Evolutionary conservation across 768 basidiomycete genomes (phyloP).

Genomic region (Astraeus odoratus): DNA sequence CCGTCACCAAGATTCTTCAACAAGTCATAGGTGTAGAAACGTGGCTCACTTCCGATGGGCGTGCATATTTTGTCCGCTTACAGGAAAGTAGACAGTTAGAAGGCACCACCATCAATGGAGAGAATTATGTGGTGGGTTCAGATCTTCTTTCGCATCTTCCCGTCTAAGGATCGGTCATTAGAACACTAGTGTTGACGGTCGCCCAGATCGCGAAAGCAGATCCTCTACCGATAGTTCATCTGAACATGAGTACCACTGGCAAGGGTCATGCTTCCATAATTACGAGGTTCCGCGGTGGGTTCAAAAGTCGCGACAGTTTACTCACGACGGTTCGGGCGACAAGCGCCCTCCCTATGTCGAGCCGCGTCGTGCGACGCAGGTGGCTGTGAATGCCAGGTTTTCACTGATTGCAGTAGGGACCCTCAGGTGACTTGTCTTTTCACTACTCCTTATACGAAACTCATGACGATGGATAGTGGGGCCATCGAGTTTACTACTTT

Average conservation of each 20-base stretch:
- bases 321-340: conserved; percentile 35
- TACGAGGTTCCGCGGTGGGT: conserved; percentile 73
- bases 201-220: conserved; percentile 4
- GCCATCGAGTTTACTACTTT: conserved; percentile 60
- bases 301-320: conserved; percentile 61
- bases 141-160: neutral
- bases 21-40: conserved; percentile 60
- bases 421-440: conserved; percentile 39
- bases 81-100: conserved; percentile 30
- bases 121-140: conserved; percentile 37
- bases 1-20: conserved; percentile 56
- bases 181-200: conserved; percentile 5
- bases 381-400: conserved; percentile 74
- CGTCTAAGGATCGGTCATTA: conserved; percentile 4
- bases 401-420: conserved; percentile 81
- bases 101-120: conserved; percentile 26
- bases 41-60: conserved; percentile 82
- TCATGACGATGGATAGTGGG: conserved; percentile 38
- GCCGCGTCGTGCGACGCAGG: conserved; percentile 54
- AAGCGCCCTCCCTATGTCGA: conserved; percentile 44
- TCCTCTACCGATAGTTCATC: conserved; percentile 7
- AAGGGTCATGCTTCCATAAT: conserved; percentile 74
- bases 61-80: conserved; percentile 72
- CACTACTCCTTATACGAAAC: neutral
- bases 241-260: conserved; percentile 39